Evolutionary conservation across 192 early-diverging fungal species (phyloP).

Genomic region (Neocallimastix lanati): DNA sequence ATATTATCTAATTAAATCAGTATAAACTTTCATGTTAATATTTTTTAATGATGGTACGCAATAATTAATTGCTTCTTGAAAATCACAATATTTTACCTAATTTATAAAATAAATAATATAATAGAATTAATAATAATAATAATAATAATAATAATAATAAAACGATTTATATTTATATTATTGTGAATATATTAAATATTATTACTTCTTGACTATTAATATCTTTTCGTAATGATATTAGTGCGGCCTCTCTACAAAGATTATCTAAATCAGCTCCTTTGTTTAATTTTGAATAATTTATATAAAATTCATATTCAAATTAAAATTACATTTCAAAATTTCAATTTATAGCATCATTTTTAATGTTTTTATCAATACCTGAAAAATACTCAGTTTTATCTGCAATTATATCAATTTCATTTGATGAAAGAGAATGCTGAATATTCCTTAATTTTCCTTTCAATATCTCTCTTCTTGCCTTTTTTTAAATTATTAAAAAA

Average conservation of each 20-base stretch:
- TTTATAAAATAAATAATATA: too few species aligned
- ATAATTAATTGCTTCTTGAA: neutral
- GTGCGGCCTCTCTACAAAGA: conserved; percentile 61
- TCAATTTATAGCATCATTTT: too few species aligned
- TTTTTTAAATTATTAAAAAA: too few species aligned
- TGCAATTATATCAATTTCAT: conserved; percentile 23
- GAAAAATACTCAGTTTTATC: conserved; percentile 35
- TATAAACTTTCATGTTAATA: neutral
- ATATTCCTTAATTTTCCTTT: neutral
- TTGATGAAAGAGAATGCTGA: neutral
- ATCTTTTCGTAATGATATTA: neutral
- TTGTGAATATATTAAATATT: neutral
- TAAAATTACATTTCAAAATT: too few species aligned
- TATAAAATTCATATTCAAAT: too few species aligned
- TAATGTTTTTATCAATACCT: conserved; percentile 10
- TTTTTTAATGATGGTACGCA: neutral
- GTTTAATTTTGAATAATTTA: too few species aligned
- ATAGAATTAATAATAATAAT: too few species aligned
- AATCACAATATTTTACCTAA: neutral
- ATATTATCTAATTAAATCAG: neutral
- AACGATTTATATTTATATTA: too few species aligned
- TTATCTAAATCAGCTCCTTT: conserved; percentile 67
- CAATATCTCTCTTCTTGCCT: neutral
- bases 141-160: too few species aligned
- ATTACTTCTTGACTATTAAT: neutral